phyloP scores from a whole-genome alignment of 73 alveolate genomes.

The Paramecium octaurelia region DNA sequence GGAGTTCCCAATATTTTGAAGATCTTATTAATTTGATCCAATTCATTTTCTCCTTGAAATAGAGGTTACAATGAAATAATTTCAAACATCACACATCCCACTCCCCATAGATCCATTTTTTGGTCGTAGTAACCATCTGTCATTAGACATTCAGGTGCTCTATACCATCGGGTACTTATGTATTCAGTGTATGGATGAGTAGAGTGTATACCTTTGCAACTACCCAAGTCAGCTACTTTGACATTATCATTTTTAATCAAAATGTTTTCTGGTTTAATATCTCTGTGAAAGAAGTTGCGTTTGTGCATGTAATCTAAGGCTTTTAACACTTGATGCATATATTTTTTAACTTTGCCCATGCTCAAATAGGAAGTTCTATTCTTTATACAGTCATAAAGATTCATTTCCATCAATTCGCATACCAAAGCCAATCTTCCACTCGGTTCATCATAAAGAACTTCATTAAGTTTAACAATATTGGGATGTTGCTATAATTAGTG shows the following conservation, averaged over 20 bases:
- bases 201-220: slow-evolving; percentile 89
- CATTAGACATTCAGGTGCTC: slow-evolving; percentile 83
- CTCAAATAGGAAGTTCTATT: slow-evolving; percentile 78
- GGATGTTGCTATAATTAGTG: slow-evolving; percentile 86
- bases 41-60: slow-evolving; percentile 92
- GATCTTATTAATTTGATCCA: slow-evolving; percentile 82
- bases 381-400: slow-evolving; percentile 82
- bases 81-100: slow-evolving; percentile 94
- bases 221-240: slow-evolving; percentile 92
- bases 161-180: slow-evolving; percentile 87
- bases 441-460: slow-evolving; percentile 80
- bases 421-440: slow-evolving; percentile 75
- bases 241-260: slow-evolving; percentile 68
- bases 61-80: slow-evolving; percentile 87
- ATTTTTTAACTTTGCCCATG: slow-evolving; percentile 74
- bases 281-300: slow-evolving; percentile 65
- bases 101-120: slow-evolving; percentile 96
- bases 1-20: slow-evolving; percentile 75
- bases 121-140: slow-evolving; percentile 93
- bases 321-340: slow-evolving; percentile 76
- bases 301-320: slow-evolving; percentile 81
- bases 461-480: slow-evolving; percentile 82
- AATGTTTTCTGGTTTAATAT: slow-evolving; percentile 67
- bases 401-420: slow-evolving; percentile 90
- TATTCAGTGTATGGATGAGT: slow-evolving; percentile 93